These are phyloP conservation scores for Trametes cubensis DNA, from an alignment of 768 basidiomycete species.

Conservation along the genomic window DNA sequence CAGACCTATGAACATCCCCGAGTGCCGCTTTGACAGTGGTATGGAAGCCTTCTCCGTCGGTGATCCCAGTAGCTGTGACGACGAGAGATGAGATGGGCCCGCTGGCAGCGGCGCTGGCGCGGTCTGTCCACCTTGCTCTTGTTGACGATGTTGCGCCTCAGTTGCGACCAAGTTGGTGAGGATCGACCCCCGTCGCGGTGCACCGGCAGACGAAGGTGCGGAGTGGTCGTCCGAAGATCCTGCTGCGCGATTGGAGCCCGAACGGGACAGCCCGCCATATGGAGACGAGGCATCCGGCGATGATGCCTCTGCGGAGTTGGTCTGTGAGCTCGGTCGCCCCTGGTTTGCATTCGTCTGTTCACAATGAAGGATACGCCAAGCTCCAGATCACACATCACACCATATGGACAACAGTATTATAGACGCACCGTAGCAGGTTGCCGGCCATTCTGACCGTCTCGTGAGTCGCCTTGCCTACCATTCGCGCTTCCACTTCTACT, in stretches of 20 bases:
- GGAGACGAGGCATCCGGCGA: slow-evolving; percentile 21
- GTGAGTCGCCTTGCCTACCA: slow-evolving; percentile 29
- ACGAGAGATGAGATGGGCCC: slow-evolving; percentile 3
- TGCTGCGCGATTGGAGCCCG: slow-evolving; percentile 15
- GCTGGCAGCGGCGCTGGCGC: slow-evolving; percentile 9
- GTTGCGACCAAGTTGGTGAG: slow-evolving; percentile 9
- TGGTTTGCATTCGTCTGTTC: slow-evolving; percentile 7
- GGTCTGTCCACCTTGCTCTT: slow-evolving; percentile 16
- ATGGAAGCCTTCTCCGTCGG: slow-evolving; percentile 19
- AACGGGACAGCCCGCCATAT: slow-evolving; percentile 16
- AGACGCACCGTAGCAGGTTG: slow-evolving; percentile 33
- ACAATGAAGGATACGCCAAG: not conserved
- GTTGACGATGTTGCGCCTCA: slow-evolving; percentile 20
- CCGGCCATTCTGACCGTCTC: slow-evolving; percentile 36
- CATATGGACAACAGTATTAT: not conserved
- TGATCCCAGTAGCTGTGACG: slow-evolving; percentile 18
- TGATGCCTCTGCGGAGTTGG: slow-evolving; percentile 16
- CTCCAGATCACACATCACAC: not conserved
- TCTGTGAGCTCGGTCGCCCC: slow-evolving; percentile 15
- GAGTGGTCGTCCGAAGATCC: slow-evolving; percentile 21
- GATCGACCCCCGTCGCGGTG: slow-evolving; percentile 11
- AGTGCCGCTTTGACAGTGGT: slow-evolving; percentile 24
- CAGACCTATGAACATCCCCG: slow-evolving; percentile 25
- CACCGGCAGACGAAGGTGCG: slow-evolving; percentile 15
- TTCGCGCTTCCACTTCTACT: slow-evolving; percentile 24